Conservation (phyloP, 805 yeast genomes). For the Cyberlindnera bimundalis region DNA sequence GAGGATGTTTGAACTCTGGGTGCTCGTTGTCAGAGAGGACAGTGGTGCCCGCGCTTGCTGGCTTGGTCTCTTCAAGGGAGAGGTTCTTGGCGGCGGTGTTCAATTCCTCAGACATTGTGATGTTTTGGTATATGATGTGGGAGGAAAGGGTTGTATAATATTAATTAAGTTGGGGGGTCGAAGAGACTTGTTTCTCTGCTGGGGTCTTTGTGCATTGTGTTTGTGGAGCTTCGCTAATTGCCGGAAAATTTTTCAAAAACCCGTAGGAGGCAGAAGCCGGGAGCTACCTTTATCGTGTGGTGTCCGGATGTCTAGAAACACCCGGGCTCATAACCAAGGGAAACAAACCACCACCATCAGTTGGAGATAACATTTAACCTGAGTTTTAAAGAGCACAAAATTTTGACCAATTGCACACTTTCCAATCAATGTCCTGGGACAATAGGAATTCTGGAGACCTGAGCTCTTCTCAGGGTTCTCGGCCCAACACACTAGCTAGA, state of each 20-base stretch:
- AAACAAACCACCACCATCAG: no score
- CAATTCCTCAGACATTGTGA: constrained; percentile 28
- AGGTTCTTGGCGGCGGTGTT: constrained; percentile 27
- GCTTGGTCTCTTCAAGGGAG: constrained; percentile 18
- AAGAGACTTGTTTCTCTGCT: constrained; percentile 17
- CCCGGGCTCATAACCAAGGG: constrained; percentile 9
- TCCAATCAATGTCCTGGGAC: constrained; percentile 5
- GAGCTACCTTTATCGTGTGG: no score
- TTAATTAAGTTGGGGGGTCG: constrained; percentile 9
- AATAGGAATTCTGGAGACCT: constrained; percentile 4
- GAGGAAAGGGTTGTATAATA: not conserved
- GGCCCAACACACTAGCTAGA: constrained; percentile 39
- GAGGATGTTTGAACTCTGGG: constrained; percentile 61
- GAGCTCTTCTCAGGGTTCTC: constrained; percentile 17
- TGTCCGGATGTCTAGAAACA: constrained; percentile 10
- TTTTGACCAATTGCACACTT: no score
- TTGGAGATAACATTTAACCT: no score
- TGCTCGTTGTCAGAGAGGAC: constrained; percentile 24
- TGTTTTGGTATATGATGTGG: constrained; percentile 8
- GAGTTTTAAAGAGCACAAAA: no score
- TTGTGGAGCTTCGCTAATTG: constrained; percentile 4
- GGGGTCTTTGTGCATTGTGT: constrained; percentile 2
- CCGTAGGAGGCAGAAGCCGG: no score
- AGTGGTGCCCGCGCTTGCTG: constrained; percentile 12
- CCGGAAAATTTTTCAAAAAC: constrained; percentile 15